Percentiles rank a stretch among this genome's conserved stretches.
Conservation (phyloP, 73 alveolate species). For the Tetrahymena elliotti region DNA sequence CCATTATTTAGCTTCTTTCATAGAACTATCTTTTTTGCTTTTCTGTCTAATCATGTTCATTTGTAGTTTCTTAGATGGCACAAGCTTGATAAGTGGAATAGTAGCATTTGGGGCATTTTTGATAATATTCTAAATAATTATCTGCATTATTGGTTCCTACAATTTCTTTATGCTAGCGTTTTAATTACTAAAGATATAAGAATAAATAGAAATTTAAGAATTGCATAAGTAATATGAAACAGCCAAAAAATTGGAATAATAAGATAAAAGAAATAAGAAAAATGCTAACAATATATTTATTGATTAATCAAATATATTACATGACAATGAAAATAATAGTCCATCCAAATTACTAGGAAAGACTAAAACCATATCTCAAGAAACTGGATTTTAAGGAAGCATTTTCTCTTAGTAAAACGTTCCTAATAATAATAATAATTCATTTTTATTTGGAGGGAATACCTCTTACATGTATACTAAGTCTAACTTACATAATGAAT, state of each 20-base stretch:
- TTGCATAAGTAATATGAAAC: not conserved
- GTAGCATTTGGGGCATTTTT: not conserved
- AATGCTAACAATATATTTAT: not conserved
- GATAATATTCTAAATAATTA: not conserved
- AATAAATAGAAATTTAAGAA: not conserved
- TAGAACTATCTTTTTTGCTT: not conserved
- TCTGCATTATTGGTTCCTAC: not conserved
- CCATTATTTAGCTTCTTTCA: not conserved
- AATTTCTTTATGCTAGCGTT: not conserved
- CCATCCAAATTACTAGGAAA: not conserved
- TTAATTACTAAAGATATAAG: not conserved
- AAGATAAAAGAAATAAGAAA: not conserved
- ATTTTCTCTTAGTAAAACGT: not conserved
- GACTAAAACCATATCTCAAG: not conserved
- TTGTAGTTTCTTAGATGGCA: not conserved
- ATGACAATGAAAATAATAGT: not conserved
- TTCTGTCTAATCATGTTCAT: not conserved
- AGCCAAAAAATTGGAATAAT: not conserved
- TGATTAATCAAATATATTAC: not conserved
- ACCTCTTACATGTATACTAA: not conserved
- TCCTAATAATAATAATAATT: not conserved
- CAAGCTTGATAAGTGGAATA: not conserved
- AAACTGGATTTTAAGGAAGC: not conserved
- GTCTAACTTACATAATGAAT: not conserved
- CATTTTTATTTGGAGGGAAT: not conserved